Conservation (phyloP, 148 eudicot genomes). For the Fagopyrum tataricum region DNA sequence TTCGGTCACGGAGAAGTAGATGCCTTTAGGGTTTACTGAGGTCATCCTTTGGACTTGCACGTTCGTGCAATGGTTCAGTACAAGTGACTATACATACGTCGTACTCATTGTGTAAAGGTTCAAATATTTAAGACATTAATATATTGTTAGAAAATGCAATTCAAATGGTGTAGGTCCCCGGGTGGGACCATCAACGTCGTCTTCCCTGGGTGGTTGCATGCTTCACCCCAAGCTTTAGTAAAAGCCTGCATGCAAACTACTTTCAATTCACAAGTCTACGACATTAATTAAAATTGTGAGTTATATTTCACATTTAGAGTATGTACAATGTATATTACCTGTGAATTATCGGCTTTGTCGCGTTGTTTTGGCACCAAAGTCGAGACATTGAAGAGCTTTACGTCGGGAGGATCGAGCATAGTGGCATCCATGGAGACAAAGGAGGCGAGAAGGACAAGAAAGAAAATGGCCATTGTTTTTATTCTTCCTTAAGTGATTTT, state of each 20-base stretch:
- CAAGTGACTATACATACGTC: conserved; percentile 34
- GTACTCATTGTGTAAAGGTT: too few relatives aligned
- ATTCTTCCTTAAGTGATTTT: too few relatives aligned
- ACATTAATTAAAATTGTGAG: too few relatives aligned
- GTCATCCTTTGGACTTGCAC: conserved; percentile 32
- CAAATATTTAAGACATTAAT: too few relatives aligned
- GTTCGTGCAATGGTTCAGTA: conserved; percentile 31
- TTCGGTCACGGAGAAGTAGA: conserved; percentile 44
- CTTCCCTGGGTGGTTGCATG: conserved; percentile 22
- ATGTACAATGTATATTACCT: conserved; percentile 18
- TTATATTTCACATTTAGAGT: too few relatives aligned
- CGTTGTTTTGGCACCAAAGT: conserved; percentile 42
- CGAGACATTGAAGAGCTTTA: conserved; percentile 34
- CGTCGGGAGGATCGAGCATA: conserved; percentile 19
- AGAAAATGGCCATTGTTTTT: neutral
- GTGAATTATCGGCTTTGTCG: conserved; percentile 25
- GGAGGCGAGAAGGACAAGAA: conserved; percentile 15
- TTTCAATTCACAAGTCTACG: conserved; percentile 19
- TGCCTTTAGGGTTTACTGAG: conserved; percentile 55
- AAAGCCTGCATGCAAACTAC: conserved; percentile 22
- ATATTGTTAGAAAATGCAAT: too few relatives aligned
- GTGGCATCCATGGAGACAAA: conserved; percentile 13
- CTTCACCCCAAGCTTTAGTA: conserved; percentile 33
- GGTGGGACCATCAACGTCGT: conserved; percentile 27
- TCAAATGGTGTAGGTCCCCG: too few relatives aligned